Evolutionary conservation across 1,139 yeast species (phyloP).

Genomic region (Geotrichum carabidarum): DNA sequence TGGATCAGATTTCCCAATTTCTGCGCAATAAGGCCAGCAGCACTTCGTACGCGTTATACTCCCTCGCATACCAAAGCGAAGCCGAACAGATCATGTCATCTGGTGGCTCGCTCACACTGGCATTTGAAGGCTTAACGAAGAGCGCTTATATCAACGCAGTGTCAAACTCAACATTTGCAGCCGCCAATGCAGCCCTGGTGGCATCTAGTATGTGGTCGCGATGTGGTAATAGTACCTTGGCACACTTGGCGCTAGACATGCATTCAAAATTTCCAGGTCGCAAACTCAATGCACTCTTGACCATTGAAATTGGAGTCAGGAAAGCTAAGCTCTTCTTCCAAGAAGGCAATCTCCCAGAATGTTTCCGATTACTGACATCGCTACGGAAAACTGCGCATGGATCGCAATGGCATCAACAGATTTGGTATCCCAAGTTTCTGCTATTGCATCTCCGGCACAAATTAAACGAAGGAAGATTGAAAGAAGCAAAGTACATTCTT

Average conservation of each 20-base stretch:
- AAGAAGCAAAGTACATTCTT: conserved; percentile 22
- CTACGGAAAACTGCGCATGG: conserved; percentile 15
- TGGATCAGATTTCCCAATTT: conserved; percentile 59
- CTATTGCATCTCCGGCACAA: conserved; percentile 22
- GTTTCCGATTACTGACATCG: conserved; percentile 21
- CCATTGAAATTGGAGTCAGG: conserved; percentile 21
- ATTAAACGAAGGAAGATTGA: conserved; percentile 21
- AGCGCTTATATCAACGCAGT: conserved; percentile 50
- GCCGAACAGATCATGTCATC: conserved; percentile 49
- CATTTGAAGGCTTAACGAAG: conserved; percentile 52
- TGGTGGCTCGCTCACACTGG: conserved; percentile 46
- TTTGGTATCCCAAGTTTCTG: conserved; percentile 27
- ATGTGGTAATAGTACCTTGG: conserved; percentile 25
- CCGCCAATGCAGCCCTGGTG: conserved; percentile 30
- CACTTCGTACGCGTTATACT: conserved; percentile 47
- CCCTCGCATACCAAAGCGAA: conserved; percentile 58
- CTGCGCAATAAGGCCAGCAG: conserved; percentile 56
- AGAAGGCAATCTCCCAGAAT: conserved; percentile 22
- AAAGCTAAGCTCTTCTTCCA: conserved; percentile 22
- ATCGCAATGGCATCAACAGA: conserved; percentile 24
- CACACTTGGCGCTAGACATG: conserved; percentile 24
- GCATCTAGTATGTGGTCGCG: conserved; percentile 31
- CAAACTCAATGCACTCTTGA: conserved; percentile 17
- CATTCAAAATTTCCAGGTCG: conserved; percentile 15
- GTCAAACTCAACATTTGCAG: conserved; percentile 31